These are phyloP conservation scores for Boeremia lycopersici DNA, from an alignment of 2,329 filamentous ascomycete genomes.

Conservation along the genomic window DNA sequence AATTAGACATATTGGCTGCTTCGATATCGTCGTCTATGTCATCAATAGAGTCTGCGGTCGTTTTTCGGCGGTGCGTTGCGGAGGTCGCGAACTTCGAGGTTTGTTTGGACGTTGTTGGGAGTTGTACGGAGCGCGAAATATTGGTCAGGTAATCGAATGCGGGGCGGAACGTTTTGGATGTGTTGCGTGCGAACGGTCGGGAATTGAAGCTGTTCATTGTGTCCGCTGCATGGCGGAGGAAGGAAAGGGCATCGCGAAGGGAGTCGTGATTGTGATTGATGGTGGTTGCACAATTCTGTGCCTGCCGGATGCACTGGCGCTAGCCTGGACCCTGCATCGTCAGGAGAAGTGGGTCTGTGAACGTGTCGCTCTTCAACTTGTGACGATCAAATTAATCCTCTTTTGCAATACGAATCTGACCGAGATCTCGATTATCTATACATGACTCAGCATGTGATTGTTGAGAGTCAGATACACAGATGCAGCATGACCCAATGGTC, in stretches of 20 bases:
- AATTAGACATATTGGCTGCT: constrained; percentile 39
- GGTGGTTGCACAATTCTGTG: constrained; percentile 9
- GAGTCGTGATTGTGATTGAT: not conserved
- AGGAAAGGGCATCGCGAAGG: constrained; percentile 2
- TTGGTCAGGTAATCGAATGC: constrained; percentile 46
- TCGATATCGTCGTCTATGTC: constrained; percentile 46
- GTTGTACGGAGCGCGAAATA: constrained; percentile 29
- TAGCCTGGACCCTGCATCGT: constrained; percentile 12
- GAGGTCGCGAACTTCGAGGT: constrained; percentile 19
- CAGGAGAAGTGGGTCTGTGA: constrained; percentile 1
- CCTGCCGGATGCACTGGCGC: constrained; percentile 5
- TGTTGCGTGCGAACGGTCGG: constrained; percentile 41
- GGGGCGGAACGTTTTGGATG: constrained; percentile 40
- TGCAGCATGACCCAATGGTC: too few relatives aligned
- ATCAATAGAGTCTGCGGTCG: constrained; percentile 45
- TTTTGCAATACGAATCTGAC: too few relatives aligned
- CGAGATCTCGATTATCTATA: too few relatives aligned
- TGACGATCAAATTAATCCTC: not conserved
- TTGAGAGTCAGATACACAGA: too few relatives aligned
- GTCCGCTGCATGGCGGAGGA: constrained; percentile 17
- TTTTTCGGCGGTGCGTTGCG: constrained; percentile 37
- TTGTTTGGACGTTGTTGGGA: constrained; percentile 20
- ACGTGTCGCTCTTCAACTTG: not conserved
- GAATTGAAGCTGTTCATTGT: constrained; percentile 43
- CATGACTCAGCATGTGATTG: too few relatives aligned